phyloP scores from a whole-genome alignment of 305 asterid genomes.

The Fraxinus baroniana region DNA sequence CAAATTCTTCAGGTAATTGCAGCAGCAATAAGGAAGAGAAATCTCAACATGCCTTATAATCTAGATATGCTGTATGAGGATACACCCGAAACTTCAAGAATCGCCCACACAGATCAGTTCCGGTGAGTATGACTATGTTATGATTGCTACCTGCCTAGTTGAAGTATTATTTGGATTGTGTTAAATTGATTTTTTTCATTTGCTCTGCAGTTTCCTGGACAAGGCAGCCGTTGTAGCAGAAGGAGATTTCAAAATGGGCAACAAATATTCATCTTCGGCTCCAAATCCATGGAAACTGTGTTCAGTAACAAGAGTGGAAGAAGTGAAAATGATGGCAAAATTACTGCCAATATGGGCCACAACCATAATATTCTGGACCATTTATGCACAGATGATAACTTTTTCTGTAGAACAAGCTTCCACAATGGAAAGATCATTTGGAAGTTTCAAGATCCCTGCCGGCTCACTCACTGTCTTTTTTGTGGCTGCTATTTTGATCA shows the following conservation, averaged over 20 bases:
- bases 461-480: slow-evolving; percentile 87
- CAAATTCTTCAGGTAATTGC: slow-evolving; percentile 63
- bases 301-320: slow-evolving; percentile 75
- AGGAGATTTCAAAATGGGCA: slow-evolving; percentile 42
- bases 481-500: slow-evolving; percentile 64
- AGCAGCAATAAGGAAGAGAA: slow-evolving; percentile 56
- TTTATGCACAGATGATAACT: slow-evolving; percentile 87
- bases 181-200: neutral
- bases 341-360: slow-evolving; percentile 88
- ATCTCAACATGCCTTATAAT: slow-evolving; percentile 47
- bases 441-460: slow-evolving; percentile 67
- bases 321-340: slow-evolving; percentile 82
- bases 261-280: slow-evolving; percentile 10
- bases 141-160: neutral
- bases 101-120: slow-evolving; percentile 64
- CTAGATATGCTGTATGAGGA: slow-evolving; percentile 52
- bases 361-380: slow-evolving; percentile 86
- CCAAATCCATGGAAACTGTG: slow-evolving; percentile 77
- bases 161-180: neutral
- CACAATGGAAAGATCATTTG: slow-evolving; percentile 66
- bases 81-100: slow-evolving; percentile 50
- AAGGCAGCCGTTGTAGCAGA: slow-evolving; percentile 70
- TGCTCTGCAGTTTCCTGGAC: slow-evolving; percentile 54
- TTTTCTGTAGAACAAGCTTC: slow-evolving; percentile 87
- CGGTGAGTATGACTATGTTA: slow-evolving; percentile 29